Conservation (phyloP, 2,329 filamentous ascomycete species). For the Cephalotrichum gorgonifer region DNA sequence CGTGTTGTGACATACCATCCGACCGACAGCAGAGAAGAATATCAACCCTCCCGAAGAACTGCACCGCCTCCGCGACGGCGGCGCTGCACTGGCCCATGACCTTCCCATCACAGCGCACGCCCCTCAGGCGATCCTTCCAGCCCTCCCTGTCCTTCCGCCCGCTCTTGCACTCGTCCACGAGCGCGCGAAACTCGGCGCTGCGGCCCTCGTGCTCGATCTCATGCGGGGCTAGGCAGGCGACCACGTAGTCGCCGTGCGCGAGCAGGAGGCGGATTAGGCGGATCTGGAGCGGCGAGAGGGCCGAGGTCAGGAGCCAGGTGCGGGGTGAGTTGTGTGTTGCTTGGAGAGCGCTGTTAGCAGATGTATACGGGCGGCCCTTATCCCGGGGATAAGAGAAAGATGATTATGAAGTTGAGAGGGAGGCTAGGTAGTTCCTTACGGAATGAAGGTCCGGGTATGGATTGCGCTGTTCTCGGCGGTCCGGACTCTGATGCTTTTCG, state of each 20-base stretch:
- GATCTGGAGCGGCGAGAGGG: constrained; percentile 74
- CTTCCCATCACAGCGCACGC: constrained; percentile 53
- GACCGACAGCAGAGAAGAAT: constrained; percentile 84
- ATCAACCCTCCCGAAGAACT: constrained; percentile 77
- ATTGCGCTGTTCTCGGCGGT: not conserved
- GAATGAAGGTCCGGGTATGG: constrained; percentile 5
- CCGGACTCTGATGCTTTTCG: constrained; percentile 4
- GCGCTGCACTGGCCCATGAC: constrained; percentile 66
- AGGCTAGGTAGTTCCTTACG: not conserved
- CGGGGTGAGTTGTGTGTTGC: constrained; percentile 65
- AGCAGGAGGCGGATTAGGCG: constrained; percentile 73
- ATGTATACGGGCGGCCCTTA: not conserved
- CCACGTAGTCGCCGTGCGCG: constrained; percentile 83
- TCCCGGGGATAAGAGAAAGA: not conserved
- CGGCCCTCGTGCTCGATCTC: constrained; percentile 71
- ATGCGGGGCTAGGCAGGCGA: constrained; percentile 68
- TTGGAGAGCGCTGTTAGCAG: constrained; percentile 16
- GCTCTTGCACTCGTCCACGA: constrained; percentile 61
- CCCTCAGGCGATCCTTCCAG: constrained; percentile 69
- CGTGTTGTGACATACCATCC: constrained; percentile 51
- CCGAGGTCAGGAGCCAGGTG: constrained; percentile 87
- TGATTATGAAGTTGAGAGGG: not conserved
- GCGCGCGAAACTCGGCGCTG: constrained; percentile 68
- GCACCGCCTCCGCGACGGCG: constrained; percentile 76
- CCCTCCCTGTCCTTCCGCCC: constrained; percentile 56